Evolutionary conservation across 192 early-diverging fungal species (phyloP).

Genomic region (Gaertneriomyces sp.): DNA sequence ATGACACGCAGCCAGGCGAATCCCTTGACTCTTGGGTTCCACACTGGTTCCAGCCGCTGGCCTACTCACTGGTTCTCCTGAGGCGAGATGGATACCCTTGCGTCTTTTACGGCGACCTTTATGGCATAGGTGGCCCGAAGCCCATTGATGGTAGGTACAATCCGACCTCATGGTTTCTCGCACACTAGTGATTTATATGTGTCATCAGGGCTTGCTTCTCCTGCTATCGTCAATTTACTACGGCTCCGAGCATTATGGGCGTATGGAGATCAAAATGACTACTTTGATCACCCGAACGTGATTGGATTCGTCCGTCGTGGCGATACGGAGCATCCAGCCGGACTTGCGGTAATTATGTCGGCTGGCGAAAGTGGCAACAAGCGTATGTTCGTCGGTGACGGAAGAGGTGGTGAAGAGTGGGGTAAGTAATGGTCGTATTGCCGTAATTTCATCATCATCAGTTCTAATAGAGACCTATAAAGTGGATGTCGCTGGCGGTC

Average conservation of each 20-base stretch:
- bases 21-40: constrained; percentile 40
- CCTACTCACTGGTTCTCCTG: constrained; percentile 36
- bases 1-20: constrained; percentile 41
- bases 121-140: constrained; percentile 33
- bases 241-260: constrained; percentile 37
- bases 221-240: constrained; percentile 30
- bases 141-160: constrained; percentile 14
- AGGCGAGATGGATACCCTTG: constrained; percentile 48
- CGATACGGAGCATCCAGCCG: constrained; percentile 4
- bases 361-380: constrained; percentile 26
- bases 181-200: too few relatives aligned
- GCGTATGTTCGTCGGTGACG: constrained; percentile 29
- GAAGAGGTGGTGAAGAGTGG: constrained; percentile 20
- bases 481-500: constrained; percentile 29
- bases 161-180: too few relatives aligned
- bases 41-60: constrained; percentile 46
- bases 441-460: too few relatives aligned
- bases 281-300: constrained; percentile 42
- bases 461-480: too few relatives aligned
- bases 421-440: not conserved
- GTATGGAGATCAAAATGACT: constrained; percentile 45
- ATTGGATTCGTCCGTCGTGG: constrained; percentile 45
- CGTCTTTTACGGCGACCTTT: constrained; percentile 48
- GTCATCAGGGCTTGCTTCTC: constrained; percentile 3
- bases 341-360: constrained; percentile 28